Evolutionary conservation across 2,329 filamentous ascomycete species (phyloP).

Genomic region (Rutstroemia sp.): DNA sequence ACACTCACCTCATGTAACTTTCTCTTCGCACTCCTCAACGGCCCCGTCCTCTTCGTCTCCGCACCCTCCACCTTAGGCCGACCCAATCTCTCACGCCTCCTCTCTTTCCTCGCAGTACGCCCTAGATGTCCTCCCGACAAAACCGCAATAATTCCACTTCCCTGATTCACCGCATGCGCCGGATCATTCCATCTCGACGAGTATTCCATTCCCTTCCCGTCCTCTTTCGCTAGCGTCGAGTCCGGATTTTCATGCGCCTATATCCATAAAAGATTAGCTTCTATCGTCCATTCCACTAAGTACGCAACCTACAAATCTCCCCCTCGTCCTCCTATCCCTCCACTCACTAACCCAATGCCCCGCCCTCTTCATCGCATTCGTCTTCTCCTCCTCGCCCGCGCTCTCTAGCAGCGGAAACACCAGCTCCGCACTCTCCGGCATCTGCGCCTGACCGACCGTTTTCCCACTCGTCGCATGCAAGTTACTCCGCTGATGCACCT

Average conservation of each 20-base stretch:
- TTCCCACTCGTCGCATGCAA: constrained; percentile 31
- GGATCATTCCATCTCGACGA: constrained; percentile 43
- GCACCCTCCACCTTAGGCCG: background rate
- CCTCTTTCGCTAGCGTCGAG: constrained; percentile 29
- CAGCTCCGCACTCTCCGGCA: constrained; percentile 34
- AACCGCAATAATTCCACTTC: constrained; percentile 34
- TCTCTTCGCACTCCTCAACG: constrained; percentile 6
- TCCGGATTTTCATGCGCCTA: constrained; percentile 32
- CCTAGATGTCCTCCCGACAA: constrained; percentile 39
- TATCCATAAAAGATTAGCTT: background rate
- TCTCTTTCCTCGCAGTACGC: constrained; percentile 10
- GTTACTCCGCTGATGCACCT: constrained; percentile 20
- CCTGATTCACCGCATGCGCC: constrained; percentile 42
- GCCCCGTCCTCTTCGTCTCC: constrained; percentile 1
- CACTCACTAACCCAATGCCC: constrained; percentile 30
- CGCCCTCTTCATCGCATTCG: constrained; percentile 30
- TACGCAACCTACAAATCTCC: constrained; percentile 31
- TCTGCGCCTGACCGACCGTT: constrained; percentile 32
- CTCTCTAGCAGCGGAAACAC: constrained; percentile 33
- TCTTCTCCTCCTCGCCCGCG: constrained; percentile 22
- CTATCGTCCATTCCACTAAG: too few relatives aligned
- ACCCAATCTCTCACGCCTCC: background rate
- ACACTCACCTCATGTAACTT: constrained; percentile 10
- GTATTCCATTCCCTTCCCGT: constrained; percentile 31
- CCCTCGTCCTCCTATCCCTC: constrained; percentile 30